Conservation (phyloP, 257 asterid species). For the Nicotiana benthamiana region DNA sequence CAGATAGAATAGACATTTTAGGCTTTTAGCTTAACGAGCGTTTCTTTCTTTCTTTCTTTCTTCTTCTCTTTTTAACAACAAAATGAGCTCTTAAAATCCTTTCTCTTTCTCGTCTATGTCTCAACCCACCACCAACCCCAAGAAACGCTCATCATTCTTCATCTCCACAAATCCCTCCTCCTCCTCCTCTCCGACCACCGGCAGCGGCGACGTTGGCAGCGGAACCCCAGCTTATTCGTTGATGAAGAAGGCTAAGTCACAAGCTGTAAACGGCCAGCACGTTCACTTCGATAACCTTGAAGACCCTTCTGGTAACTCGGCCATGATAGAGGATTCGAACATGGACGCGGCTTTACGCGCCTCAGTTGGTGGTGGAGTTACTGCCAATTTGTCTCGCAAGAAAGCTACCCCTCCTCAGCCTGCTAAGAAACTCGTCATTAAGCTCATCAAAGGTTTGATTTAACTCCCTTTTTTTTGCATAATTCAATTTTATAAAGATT, state of each 20-base stretch:
- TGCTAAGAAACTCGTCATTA: slow-evolving; percentile 21
- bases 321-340: slow-evolving; percentile 11
- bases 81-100: slow-evolving; percentile 18
- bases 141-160: slow-evolving; percentile 18
- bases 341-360: slow-evolving; percentile 1
- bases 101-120: slow-evolving; percentile 26
- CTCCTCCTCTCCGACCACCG: slow-evolving; percentile 9
- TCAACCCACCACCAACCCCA: slow-evolving; percentile 21
- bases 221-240: slow-evolving; percentile 16
- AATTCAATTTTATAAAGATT: neutral
- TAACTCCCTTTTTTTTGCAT: neutral
- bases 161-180: slow-evolving; percentile 8
- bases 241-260: slow-evolving; percentile 39
- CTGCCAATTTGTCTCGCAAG: slow-evolving; percentile 23
- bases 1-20: too few relatives aligned
- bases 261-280: slow-evolving; percentile 21
- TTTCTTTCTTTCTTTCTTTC: neutral
- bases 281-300: slow-evolving; percentile 18
- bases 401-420: slow-evolving; percentile 22
- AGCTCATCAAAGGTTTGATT: slow-evolving; percentile 19
- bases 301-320: slow-evolving; percentile 2
- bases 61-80: neutral
- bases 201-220: neutral
- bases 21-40: neutral
- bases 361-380: slow-evolving; percentile 6